A percentile compares a stretch with the other conserved stretches of the same genome.
These are phyloP conservation scores for Trapa incisa DNA, from an alignment of 345 rosid species.

Conservation along the genomic window DNA sequence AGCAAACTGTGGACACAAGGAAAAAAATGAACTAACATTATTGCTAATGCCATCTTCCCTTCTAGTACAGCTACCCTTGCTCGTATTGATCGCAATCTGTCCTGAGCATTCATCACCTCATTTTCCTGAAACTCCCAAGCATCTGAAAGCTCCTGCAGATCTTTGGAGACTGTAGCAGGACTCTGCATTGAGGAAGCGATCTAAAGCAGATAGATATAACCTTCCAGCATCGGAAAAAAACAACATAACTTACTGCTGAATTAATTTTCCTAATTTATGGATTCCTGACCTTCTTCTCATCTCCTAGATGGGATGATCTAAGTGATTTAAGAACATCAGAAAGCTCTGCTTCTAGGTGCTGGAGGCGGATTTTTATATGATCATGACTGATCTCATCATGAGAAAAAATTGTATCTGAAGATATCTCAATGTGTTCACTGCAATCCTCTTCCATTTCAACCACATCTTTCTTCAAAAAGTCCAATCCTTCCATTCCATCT, in stretches of 20 bases:
- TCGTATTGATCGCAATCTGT: conserved; percentile 61
- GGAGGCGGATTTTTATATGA: conserved; percentile 45
- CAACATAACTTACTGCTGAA: background rate
- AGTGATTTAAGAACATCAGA: conserved; percentile 51
- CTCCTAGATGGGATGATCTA: conserved; percentile 35
- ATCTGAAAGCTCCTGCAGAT: conserved; percentile 51
- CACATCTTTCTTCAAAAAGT: conserved; percentile 15
- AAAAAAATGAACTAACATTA: conserved; percentile 29
- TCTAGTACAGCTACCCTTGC: conserved; percentile 75
- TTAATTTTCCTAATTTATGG: background rate
- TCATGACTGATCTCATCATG: conserved; percentile 20
- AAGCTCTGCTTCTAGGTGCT: conserved; percentile 63
- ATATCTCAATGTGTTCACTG: conserved; percentile 18
- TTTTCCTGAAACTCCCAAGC: conserved; percentile 78
- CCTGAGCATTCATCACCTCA: conserved; percentile 55
- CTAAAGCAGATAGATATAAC: background rate
- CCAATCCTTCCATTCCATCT: conserved; percentile 5
- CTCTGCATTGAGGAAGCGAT: conserved; percentile 19
- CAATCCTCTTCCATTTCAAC: conserved; percentile 18
- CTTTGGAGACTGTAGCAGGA: conserved; percentile 20
- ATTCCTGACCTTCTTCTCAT: conserved; percentile 31
- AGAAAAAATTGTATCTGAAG: conserved; percentile 20
- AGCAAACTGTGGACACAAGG: background rate
- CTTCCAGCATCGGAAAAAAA: background rate
- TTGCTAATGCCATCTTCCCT: conserved; percentile 82